Percentiles rank a stretch among this genome's conserved stretches.
These are phyloP conservation scores for Aspergillus udagawae DNA, from an alignment of 2,329 filamentous ascomycete species.

Conservation along the genomic window DNA sequence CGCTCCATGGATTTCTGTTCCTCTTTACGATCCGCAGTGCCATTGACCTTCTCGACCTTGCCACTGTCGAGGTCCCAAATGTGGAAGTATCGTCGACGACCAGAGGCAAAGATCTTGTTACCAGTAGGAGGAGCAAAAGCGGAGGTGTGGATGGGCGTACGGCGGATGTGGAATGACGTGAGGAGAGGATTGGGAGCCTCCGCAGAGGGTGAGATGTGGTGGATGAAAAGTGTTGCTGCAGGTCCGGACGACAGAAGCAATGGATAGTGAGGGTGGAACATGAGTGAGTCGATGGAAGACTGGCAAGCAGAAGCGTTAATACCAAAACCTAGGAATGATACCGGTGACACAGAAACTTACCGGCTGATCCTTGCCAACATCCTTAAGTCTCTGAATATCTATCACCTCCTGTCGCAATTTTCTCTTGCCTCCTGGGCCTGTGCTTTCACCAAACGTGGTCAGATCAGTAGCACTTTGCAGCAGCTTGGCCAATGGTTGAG, in stretches of 20 bases:
- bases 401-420: constrained; percentile 82
- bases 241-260: constrained; percentile 86
- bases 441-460: constrained; percentile 47
- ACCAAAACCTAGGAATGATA: background rate
- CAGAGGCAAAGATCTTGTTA: constrained; percentile 80
- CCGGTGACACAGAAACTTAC: constrained; percentile 35
- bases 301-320: constrained; percentile 14
- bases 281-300: constrained; percentile 75
- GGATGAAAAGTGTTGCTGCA: constrained; percentile 79
- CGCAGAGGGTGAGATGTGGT: constrained; percentile 76
- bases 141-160: constrained; percentile 78
- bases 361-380: constrained; percentile 74
- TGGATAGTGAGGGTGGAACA: constrained; percentile 84
- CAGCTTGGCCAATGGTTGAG: constrained; percentile 73
- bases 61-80: constrained; percentile 86
- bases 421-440: constrained; percentile 54
- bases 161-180: constrained; percentile 81
- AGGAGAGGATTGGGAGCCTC: constrained; percentile 82
- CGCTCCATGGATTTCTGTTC: constrained; percentile 89
- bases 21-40: constrained; percentile 63
- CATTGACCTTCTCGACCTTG: constrained; percentile 74
- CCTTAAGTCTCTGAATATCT: constrained; percentile 83
- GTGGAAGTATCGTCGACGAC: constrained; percentile 87
- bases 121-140: constrained; percentile 71
- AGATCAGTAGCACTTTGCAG: constrained; percentile 71